Evolutionary conservation across 1,284 basidiomycete species (phyloP), one percentile per base, ranked within the genome.

Genomic region (Coniferiporia weirii): DNA sequence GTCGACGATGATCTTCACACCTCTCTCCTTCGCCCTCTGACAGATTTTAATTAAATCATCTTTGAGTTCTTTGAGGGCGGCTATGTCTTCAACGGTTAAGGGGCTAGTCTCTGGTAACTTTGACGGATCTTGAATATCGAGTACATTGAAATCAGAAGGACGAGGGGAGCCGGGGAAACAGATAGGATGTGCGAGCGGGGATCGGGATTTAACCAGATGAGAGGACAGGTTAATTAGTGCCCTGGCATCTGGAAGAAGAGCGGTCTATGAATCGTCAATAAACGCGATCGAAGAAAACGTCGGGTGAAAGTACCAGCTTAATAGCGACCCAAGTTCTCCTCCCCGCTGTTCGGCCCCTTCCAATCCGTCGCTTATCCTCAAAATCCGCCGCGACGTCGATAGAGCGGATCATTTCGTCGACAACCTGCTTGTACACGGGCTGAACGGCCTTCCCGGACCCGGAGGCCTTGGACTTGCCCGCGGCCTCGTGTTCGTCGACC

Each of bases 281-380:
- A 53, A 34, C n/a, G 36, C 27, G 17, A 38, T 52, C 34, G 46
- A 50, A 38, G 36, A 52, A 43, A 47, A 17, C 36, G 22, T 46
- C 44, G 40, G 36, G 50, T 22, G 15, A 2, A 67, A 83, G 63
- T 66, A 87, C 90, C 61, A 92, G 73, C 71, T 95, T 95, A 44
- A 95, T 71, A 0, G 93, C 91, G 43, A 95, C 87, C 81, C 87
- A 91, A 0, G 91, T 92, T 63, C 81, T 79, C 27, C 89, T 71
- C n/a, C 75, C 76, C 3, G 63, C 65, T 1, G 13, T 20, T 8
- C 43, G 19, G 2, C 53, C 53, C 3, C 45, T 27, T 1, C 40
- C 15, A 49, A 47, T 0, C 64, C 67, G 5, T 64, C 75, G 61
- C 66, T 72, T 38, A 57, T 85, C 84, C 71, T 95, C 93, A 67